Percentiles rank a stretch among this genome's conserved stretches.
phyloP scores from a whole-genome alignment of 2,329 filamentous ascomycete genomes.

The Fusarium secorum region DNA sequence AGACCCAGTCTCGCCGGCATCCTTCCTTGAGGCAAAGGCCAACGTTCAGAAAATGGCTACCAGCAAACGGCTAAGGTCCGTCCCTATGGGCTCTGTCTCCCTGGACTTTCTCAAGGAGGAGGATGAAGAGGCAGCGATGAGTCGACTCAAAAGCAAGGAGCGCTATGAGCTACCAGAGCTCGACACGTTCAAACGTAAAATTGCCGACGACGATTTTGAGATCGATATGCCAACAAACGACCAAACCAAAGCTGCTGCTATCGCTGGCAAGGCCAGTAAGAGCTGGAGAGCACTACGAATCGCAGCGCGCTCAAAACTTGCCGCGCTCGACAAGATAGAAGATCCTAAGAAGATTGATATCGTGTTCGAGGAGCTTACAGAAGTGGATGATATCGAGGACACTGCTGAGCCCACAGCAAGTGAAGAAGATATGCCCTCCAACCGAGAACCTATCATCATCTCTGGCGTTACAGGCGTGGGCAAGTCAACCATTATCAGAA shows the following conservation, averaged over 20 bases:
- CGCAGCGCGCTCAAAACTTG: conserved; percentile 76
- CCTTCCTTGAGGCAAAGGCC: conserved; percentile 74
- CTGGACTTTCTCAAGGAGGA: conserved; percentile 80
- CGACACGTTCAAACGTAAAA: conserved; percentile 74
- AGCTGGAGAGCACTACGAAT: conserved; percentile 89
- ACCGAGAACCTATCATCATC: conserved; percentile 68
- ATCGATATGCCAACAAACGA: conserved; percentile 79
- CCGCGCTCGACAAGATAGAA: conserved; percentile 86
- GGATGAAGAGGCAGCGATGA: conserved; percentile 66
- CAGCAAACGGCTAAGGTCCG: conserved; percentile 73
- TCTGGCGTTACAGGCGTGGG: conserved; percentile 69
- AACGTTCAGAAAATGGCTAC: conserved; percentile 71
- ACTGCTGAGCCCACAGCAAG: conserved; percentile 46
- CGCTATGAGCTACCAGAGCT: conserved; percentile 75
- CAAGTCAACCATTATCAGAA: conserved; percentile 69
- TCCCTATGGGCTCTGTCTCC: conserved; percentile 75
- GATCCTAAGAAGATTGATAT: conserved; percentile 74
- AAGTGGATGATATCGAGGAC: conserved; percentile 47
- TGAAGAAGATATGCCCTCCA: conserved; percentile 54
- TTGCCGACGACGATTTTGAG: conserved; percentile 83
- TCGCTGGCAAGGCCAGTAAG: conserved; percentile 83
- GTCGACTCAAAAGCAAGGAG: conserved; percentile 70
- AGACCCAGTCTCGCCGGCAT: conserved; percentile 71
- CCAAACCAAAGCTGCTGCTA: conserved; percentile 61
- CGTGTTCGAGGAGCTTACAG: conserved; percentile 61